Percentiles rank a stretch among this genome's conserved stretches.
These are phyloP conservation scores for Trichoderma virens DNA, from an alignment of 495 filamentous ascomycete genomes.

Conservation along the genomic window DNA sequence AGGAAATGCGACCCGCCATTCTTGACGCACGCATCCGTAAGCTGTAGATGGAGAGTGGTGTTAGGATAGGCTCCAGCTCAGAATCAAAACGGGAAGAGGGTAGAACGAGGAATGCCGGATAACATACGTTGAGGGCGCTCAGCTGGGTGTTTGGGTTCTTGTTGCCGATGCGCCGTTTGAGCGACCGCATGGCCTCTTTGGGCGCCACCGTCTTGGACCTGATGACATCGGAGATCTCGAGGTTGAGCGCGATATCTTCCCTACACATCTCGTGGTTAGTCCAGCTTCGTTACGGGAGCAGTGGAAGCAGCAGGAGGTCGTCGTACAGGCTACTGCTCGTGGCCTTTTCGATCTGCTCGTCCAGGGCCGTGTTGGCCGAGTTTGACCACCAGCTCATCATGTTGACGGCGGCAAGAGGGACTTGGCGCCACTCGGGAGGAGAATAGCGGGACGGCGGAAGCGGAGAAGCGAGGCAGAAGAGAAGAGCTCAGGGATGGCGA, in stretches of 20 bases:
- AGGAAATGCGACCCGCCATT: conserved; percentile 97
- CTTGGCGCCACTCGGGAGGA: not conserved
- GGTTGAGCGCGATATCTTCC: conserved; percentile 91
- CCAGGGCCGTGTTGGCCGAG: conserved; percentile 67
- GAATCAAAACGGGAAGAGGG: not conserved
- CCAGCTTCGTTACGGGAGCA: conserved; percentile 2
- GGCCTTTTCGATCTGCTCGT: conserved; percentile 92
- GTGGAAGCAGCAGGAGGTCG: conserved; percentile 9
- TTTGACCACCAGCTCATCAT: conserved; percentile 93
- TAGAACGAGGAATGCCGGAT: not conserved
- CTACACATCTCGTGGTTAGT: conserved; percentile 33
- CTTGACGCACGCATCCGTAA: conserved; percentile 97
- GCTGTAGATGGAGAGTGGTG: conserved; percentile 38
- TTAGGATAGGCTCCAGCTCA: conserved; percentile 9
- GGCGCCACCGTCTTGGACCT: conserved; percentile 94
- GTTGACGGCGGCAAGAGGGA: conserved; percentile 15
- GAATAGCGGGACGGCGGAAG: too few relatives aligned
- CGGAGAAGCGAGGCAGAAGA: too few relatives aligned
- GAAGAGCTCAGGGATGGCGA: not conserved
- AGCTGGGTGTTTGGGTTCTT: conserved; percentile 95
- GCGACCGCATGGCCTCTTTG: conserved; percentile 92
- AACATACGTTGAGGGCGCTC: conserved; percentile 74
- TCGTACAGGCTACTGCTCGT: conserved; percentile 85
- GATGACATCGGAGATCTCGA: conserved; percentile 95
- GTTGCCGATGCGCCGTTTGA: conserved; percentile 89